Evolutionary conservation across 352 stramenopile genomes (phyloP), one percentile per base, ranked within the genome.

Genomic region (Phytophthora colocasiae): DNA sequence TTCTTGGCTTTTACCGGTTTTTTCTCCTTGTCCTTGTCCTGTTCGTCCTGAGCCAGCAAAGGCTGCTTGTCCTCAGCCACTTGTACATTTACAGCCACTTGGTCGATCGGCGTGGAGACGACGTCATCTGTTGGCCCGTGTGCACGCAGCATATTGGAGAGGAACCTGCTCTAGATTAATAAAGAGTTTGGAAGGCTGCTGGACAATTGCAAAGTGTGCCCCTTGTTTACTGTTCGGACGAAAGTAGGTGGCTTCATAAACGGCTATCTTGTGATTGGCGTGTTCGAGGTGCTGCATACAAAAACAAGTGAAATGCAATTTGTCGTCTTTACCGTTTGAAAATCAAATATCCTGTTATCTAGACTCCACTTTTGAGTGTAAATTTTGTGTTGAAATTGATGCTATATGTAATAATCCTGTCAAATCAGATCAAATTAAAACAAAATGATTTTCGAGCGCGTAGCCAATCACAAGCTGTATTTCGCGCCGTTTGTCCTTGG

Each of bases 1-100:
- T 71, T 75, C 62, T 69, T 71, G 46, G 66, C 54, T 36, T 55
- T 56, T 5, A 62, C 63, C 3, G 51, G 60, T 24, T 73, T 69
- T 34, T 62, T 63, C 11, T 60, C 14, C 3, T 65, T 53, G 52
- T 72, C 68, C 32, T 68, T 71, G 36, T 67, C 67, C 46, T 63
- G 31, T 15, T 72, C 57, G 31, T 72, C 56, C 26, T 55, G 27
- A 11, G 40, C 31, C 27, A 71, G 26, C 31, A 75, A 47, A 19
- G 62, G 67, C 12, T 64, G 65, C n/a, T 71, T 40, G 46, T 69
- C 67, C 15, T 75, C 62, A 3, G 45, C 10, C 1, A 45, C 15
- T 29, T 75, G 62, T 17, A 75, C 51, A 31, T 61, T 46, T 1
- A 75, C 17, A 14, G 45, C 54, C 34, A 59, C 27, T 17, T 60